phyloP scores from a whole-genome alignment of 345 rosid species.

The Erodium maritimum region DNA sequence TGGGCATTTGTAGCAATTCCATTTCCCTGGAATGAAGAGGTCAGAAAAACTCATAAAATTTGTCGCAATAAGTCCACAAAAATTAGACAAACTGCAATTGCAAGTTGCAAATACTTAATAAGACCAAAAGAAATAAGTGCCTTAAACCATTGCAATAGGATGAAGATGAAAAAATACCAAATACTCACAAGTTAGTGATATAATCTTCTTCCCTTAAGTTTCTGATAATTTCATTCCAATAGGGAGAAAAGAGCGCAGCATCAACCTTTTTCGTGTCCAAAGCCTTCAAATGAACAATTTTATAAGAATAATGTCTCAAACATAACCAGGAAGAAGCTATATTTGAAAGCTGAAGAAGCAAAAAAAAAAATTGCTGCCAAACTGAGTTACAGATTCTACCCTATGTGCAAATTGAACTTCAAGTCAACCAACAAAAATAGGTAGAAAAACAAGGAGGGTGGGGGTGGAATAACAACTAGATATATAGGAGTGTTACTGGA shows the following conservation, averaged over 20 bases:
- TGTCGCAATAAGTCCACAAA: constrained; percentile 2
- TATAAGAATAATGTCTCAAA: constrained; percentile 6
- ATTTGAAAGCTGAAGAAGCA: too few species aligned
- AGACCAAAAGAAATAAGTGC: neutral
- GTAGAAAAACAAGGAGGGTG: too few species aligned
- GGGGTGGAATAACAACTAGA: too few species aligned
- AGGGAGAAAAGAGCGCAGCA: constrained; percentile 85
- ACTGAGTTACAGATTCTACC: too few species aligned
- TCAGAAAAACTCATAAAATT: neutral
- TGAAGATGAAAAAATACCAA: neutral
- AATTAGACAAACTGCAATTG: neutral
- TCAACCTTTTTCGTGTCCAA: constrained; percentile 50
- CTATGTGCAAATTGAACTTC: too few species aligned
- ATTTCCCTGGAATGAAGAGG: constrained; percentile 42
- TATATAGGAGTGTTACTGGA: too few species aligned
- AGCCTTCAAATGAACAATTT: constrained; percentile 23
- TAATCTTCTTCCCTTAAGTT: constrained; percentile 92
- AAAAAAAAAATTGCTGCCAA: too few species aligned
- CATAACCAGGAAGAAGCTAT: constrained; percentile 4
- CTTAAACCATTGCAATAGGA: neutral
- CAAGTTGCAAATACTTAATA: neutral
- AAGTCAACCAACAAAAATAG: too few species aligned
- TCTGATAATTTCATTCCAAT: constrained; percentile 89
- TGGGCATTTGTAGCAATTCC: constrained; percentile 94
- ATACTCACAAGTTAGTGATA: constrained; percentile 62